These are phyloP conservation scores for Mycena sanguinolenta DNA, from an alignment of 768 basidiomycete genomes.

Conservation along the genomic window DNA sequence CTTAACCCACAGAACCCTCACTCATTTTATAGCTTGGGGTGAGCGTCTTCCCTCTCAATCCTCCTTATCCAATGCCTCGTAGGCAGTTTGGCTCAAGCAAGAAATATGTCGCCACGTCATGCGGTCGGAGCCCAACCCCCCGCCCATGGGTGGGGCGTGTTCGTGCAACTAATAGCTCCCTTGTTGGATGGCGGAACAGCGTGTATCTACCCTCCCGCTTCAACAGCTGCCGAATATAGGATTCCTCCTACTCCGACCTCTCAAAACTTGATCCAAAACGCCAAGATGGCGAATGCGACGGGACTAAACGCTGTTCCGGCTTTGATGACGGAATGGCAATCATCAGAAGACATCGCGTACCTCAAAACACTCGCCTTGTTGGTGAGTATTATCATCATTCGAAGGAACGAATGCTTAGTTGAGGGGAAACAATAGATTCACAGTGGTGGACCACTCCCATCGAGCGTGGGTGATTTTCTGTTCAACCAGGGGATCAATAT, in stretches of 20 bases:
- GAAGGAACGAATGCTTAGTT: not conserved
- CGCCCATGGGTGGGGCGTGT: conserved; percentile 53
- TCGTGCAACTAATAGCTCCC: conserved; percentile 46
- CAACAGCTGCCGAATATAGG: conserved; percentile 28
- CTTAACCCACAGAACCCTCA: conserved; percentile 9
- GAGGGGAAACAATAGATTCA: not conserved
- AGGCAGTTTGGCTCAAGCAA: not conserved
- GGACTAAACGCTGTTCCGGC: not conserved
- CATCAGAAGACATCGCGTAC: not conserved
- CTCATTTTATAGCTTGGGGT: not conserved
- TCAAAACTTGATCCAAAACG: conserved; percentile 52
- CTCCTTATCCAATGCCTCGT: not conserved
- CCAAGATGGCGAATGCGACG: conserved; percentile 9
- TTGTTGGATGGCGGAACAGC: conserved; percentile 42
- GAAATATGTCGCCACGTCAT: conserved; percentile 4
- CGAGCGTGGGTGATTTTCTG: not conserved
- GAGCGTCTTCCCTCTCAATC: not conserved
- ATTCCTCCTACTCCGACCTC: conserved; percentile 54
- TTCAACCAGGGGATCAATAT: not conserved
- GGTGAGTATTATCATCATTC: not conserved
- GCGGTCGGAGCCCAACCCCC: conserved; percentile 47
- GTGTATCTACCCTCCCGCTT: conserved; percentile 50
- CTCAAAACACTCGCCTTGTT: not conserved
- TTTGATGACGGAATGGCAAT: not conserved
- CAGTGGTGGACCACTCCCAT: not conserved